Conservation (phyloP, 169 alveolate species). For the Plasmodium fragile region DNA sequence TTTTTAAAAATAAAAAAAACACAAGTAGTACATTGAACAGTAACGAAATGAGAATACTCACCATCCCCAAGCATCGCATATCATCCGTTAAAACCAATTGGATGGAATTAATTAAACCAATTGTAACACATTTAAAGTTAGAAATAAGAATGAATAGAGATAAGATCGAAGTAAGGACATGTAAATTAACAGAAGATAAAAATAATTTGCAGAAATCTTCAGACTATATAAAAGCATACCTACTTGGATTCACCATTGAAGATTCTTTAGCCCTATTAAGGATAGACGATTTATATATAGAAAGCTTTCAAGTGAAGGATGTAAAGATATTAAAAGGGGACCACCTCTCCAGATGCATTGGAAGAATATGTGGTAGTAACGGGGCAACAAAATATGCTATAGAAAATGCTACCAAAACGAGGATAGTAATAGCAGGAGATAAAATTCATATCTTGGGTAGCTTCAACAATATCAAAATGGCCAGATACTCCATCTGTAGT, state of each 20-base stretch:
- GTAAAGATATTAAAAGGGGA: constrained; percentile 98
- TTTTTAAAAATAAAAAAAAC: constrained; percentile 23
- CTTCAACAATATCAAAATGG: constrained; percentile 96
- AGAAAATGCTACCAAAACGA: constrained; percentile 99
- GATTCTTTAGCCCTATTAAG: constrained; percentile 99
- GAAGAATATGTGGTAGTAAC: constrained; percentile 98
- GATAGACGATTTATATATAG: constrained; percentile 97
- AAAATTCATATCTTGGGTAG: constrained; percentile 90
- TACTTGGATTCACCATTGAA: constrained; percentile 98
- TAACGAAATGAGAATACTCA: constrained; percentile 80
- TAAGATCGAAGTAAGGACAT: constrained; percentile 68
- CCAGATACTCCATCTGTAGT: constrained; percentile 98
- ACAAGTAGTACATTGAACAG: constrained; percentile 4
- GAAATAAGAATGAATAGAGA: constrained; percentile 76
- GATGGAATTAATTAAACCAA: constrained; percentile 64
- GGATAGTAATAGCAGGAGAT: constrained; percentile 93
- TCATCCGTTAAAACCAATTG: constrained; percentile 76
- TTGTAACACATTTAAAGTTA: constrained; percentile 74
- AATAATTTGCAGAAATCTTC: constrained; percentile 93
- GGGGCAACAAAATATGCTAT: constrained; percentile 99
- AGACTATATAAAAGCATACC: constrained; percentile 97
- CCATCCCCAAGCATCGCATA: constrained; percentile 81
- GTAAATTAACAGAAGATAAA: constrained; percentile 61
- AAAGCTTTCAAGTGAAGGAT: constrained; percentile 98
- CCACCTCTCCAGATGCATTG: constrained; percentile 98